Evolutionary conservation across 768 basidiomycete species (phyloP).

Genomic region (Strobilomyces confusus): DNA sequence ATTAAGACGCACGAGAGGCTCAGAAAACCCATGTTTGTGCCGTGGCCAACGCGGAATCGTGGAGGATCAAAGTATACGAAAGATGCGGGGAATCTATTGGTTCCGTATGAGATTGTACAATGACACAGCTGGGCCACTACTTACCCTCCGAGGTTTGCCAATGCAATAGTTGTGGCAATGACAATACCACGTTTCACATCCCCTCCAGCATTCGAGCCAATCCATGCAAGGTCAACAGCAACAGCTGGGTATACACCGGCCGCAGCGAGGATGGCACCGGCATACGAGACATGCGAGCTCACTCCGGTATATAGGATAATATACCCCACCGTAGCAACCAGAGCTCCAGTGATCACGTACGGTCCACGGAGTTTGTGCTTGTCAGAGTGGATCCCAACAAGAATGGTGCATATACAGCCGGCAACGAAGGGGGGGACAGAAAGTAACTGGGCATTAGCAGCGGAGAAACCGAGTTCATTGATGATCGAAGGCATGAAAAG

Average conservation of each 20-base stretch:
- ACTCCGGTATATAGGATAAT: conserved; percentile 1
- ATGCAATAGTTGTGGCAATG: conserved; percentile 46
- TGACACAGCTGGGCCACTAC: conserved; percentile 16
- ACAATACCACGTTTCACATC: conserved; percentile 49
- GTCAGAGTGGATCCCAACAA: conserved; percentile 28
- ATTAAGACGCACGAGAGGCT: conserved; percentile 29
- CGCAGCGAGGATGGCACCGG: conserved; percentile 47
- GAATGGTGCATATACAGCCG: conserved; percentile 45
- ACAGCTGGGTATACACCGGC: conserved; percentile 51
- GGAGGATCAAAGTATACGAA: conserved; percentile 39
- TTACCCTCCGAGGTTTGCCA: conserved; percentile 45
- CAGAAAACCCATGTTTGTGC: conserved; percentile 34
- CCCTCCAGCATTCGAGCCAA: conserved; percentile 52
- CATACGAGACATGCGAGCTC: conserved; percentile 30
- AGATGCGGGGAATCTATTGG: conserved; percentile 35
- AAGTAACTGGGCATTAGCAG: conserved; percentile 46
- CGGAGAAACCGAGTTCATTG: conserved; percentile 45
- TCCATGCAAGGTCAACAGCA: conserved; percentile 50
- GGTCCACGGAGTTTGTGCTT: conserved; percentile 3
- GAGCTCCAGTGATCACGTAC: conserved; percentile 1
- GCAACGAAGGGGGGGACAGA: conserved; percentile 47
- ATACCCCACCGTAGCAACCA: conserved; percentile 2
- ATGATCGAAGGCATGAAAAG: conserved; percentile 51
- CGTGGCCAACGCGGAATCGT: conserved; percentile 36
- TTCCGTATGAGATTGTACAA: conserved; percentile 2